Evolutionary conservation across 2,329 filamentous ascomycete genomes (phyloP), one percentile per base, ranked within the genome.

Genomic region (Aspergillus hortae): DNA sequence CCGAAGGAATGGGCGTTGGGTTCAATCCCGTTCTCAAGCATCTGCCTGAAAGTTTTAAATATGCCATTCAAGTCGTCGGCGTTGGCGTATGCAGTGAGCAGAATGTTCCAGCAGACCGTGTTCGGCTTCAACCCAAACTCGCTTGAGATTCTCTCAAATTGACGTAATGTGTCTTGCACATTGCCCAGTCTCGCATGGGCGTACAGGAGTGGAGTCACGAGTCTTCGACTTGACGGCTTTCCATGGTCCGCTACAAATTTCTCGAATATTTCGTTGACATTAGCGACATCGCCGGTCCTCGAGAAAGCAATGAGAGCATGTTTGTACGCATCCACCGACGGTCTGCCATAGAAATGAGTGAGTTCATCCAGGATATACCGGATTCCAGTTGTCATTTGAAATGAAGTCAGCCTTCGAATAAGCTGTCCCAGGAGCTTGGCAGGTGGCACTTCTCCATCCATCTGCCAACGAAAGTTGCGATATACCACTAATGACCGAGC

Each of bases 101-200:
- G 70, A 19, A 86, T 84, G 64, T 95, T 95, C 86, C 88, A 95
- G 56, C 81, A 83, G 33, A 77, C 67, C 1, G 79, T 67, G 56
- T 84, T 82, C 6, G 86, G 86, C 40, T 74, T 58, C 14, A 87
- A 60, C 1, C 74, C 70, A 61, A 85, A 86, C 46, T 82, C 75
- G 6, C 71, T 61, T 21, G 67, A 65, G 51, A 94, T 82, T n/a
- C 79, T 75, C 44, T 82, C 65, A 55, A 96, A 87, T 33, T 86
- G 80, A 17, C 74, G 67, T 46, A 81, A 72, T 0, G 86, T 83
- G 46, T 81, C 76, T 3, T 74, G 64, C 0, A 87, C 67, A 58
- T 95, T 83, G 2, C 85, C 88, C 46, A 82, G 76, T 51, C 83
- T 80, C 1, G 90, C 86, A 70, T 92, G 83, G 0, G 86, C 87